These are phyloP conservation scores for Trametes cinnabarina DNA, from an alignment of 768 basidiomycete species.

Conservation along the genomic window DNA sequence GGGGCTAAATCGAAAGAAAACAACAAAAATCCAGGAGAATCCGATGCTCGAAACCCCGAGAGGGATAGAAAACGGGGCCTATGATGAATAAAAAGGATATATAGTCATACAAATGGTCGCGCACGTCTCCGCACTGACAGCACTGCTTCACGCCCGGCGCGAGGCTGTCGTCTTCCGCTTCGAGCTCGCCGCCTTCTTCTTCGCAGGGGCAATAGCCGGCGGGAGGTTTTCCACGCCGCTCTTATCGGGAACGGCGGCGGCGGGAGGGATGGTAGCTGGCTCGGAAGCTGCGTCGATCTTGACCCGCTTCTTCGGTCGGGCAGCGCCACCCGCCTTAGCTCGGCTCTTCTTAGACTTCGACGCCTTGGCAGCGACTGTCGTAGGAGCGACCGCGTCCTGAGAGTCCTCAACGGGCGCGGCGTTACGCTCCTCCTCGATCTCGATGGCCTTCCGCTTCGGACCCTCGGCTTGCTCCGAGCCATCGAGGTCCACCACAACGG, in stretches of 20 bases:
- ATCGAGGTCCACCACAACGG: conserved; percentile 14
- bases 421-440: conserved; percentile 1
- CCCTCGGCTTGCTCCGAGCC: neutral
- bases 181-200: conserved; percentile 2
- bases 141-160: neutral
- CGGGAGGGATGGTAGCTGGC: neutral
- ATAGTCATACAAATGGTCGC: neutral
- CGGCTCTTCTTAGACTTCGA: conserved; percentile 1
- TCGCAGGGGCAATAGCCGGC: neutral
- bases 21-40: neutral
- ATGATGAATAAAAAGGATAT: neutral
- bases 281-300: neutral
- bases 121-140: neutral
- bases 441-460: conserved; percentile 12
- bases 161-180: conserved; percentile 3
- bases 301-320: conserved; percentile 10
- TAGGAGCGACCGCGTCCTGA: neutral
- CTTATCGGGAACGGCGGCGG: neutral
- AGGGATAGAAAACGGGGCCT: neutral
- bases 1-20: neutral
- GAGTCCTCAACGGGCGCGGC: neutral
- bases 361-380: neutral
- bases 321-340: neutral
- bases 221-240: conserved; percentile 8
- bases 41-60: too few relatives aligned